These are phyloP conservation scores for Erysimum cheiri DNA, from an alignment of 441 rosid genomes.

Conservation along the genomic window DNA sequence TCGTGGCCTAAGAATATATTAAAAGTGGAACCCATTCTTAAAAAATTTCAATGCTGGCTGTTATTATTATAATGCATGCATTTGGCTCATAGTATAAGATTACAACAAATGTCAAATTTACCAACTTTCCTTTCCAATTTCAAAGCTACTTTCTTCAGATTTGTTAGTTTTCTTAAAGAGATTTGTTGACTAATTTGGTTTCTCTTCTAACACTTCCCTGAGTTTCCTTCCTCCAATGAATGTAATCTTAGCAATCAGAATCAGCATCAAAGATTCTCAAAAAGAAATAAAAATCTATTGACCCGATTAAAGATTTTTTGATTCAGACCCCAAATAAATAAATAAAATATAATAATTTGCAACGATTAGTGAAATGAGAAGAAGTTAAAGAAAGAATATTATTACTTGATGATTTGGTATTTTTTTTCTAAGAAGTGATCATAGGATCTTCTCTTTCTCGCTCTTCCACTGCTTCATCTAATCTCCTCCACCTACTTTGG, in stretches of 20 bases:
- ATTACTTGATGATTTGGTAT: constrained; percentile 25
- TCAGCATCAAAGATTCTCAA: background rate
- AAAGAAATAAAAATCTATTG: background rate
- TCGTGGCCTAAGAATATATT: no score
- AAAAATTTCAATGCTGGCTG: no score
- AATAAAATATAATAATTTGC: constrained; percentile 14
- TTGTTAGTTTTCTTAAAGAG: no score
- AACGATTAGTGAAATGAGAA: constrained; percentile 11
- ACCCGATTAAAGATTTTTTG: constrained; percentile 7
- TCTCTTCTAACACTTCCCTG: no score
- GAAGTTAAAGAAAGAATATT: constrained; percentile 11
- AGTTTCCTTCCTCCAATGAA: no score
- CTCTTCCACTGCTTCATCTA: constrained; percentile 71
- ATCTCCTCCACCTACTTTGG: constrained; percentile 76
- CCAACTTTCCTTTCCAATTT: no score
- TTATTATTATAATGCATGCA: no score
- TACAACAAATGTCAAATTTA: no score
- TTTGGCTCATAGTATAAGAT: no score
- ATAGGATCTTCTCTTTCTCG: constrained; percentile 70
- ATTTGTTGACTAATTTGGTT: no score
- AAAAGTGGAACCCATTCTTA: no score
- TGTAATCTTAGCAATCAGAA: background rate
- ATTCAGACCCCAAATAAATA: constrained; percentile 18
- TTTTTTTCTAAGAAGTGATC: constrained; percentile 33
- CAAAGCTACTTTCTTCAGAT: no score